A percentile compares a stretch with the other conserved stretches of the same genome.
phyloP scores from a whole-genome alignment of 2,329 filamentous ascomycete species.

The Talaromyces islandicus region DNA sequence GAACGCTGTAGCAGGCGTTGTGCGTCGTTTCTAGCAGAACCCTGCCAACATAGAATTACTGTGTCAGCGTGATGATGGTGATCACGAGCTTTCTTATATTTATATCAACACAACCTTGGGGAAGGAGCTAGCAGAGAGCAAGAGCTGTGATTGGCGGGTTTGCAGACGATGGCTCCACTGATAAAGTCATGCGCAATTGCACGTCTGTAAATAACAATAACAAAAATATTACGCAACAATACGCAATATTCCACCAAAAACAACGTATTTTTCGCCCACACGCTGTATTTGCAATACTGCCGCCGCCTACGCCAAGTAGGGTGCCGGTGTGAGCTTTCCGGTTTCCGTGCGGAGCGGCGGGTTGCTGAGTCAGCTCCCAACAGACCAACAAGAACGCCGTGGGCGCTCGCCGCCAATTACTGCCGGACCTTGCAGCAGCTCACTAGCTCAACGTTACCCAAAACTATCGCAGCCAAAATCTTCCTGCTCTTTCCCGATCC shows the following conservation, averaged over 20 bases:
- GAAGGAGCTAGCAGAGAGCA: not conserved
- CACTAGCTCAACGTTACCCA: not conserved
- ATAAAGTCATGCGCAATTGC: not conserved
- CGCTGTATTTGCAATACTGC: constrained; percentile 7
- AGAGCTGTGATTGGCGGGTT: not conserved
- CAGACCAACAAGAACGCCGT: constrained; percentile 26
- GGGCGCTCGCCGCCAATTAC: not conserved
- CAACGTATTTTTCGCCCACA: not conserved
- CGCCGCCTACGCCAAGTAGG: constrained; percentile 22
- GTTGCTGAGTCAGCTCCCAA: constrained; percentile 32
- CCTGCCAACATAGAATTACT: not conserved
- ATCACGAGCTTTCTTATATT: not conserved
- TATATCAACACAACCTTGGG: not conserved
- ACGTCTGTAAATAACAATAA: not conserved
- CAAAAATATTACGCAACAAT: not conserved
- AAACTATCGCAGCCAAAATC: constrained; percentile 13
- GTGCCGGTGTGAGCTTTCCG: constrained; percentile 26
- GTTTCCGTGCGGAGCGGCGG: not conserved
- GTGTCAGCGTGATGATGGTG: not conserved
- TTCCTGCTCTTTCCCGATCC: constrained; percentile 14
- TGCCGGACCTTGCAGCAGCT: not conserved
- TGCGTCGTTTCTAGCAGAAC: not conserved
- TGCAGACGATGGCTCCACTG: not conserved
- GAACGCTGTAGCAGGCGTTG: not conserved
- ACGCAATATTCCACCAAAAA: not conserved